Evolutionary conservation across 257 asterid species (phyloP).

Genomic region (Solanum etuberosum): DNA sequence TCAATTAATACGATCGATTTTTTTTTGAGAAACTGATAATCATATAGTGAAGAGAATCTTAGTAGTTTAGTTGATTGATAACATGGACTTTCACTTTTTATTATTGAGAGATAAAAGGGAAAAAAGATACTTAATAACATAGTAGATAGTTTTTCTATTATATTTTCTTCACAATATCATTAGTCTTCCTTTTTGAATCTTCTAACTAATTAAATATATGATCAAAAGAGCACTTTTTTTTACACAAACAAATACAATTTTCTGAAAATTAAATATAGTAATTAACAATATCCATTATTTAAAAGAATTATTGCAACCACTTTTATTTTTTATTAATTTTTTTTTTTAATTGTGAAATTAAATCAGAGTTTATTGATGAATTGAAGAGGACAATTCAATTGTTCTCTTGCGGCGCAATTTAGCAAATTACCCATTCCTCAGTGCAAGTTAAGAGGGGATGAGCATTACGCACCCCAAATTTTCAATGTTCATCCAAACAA

Average conservation of each 20-base stretch:
- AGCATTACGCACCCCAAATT: slow-evolving; percentile 63
- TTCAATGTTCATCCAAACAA: slow-evolving; percentile 52
- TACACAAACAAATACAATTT: not conserved
- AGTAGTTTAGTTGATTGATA: not conserved
- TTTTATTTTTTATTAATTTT: not conserved
- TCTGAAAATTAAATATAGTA: not conserved
- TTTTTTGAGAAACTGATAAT: too few species aligned
- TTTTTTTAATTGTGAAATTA: not conserved
- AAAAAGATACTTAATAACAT: too few species aligned
- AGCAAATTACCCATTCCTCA: slow-evolving; percentile 16
- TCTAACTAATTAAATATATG: not conserved
- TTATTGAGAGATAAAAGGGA: not conserved
- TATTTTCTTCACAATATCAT: too few species aligned
- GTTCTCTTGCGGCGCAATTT: slow-evolving; percentile 49
- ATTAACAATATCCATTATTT: not conserved
- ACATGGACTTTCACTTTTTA: too few species aligned
- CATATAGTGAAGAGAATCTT: too few species aligned
- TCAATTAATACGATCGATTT: too few species aligned
- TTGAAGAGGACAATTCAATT: slow-evolving; percentile 85
- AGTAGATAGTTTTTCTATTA: too few species aligned
- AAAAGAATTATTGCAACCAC: not conserved
- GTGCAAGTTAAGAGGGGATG: slow-evolving; percentile 55
- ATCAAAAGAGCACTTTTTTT: not conserved
- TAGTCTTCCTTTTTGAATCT: not conserved
- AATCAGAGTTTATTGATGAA: slow-evolving; percentile 49